Evolutionary conservation across 768 basidiomycete species (phyloP), one percentile per base, ranked within the genome.

Genomic region (Suillus bovinus): DNA sequence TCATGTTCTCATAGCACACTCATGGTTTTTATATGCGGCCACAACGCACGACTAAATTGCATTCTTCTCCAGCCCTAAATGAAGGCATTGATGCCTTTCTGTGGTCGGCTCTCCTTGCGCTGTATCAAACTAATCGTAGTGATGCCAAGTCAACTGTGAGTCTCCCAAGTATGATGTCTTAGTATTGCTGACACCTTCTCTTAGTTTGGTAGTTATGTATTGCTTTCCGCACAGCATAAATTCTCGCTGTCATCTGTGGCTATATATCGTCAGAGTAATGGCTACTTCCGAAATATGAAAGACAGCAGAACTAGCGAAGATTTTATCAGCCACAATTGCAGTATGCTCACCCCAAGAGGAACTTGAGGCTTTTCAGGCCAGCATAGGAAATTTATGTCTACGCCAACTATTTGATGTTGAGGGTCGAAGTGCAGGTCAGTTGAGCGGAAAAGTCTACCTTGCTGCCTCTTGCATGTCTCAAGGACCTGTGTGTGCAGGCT

Each of bases 1-100:
- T 76, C 76, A 2, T 71, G 74, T 60, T 70, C 72, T n/a, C 87
- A 96, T 71, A 87, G 87, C 39, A 84, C 90, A 0, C 76, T 99
- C 20, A 74, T 94, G 49, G 87, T 87, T 1, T 98, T 98, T 76
- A 92, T n/a, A 93, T 73, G 84, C 90, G 8, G 88, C 90, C 8
- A 84, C 84, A 0, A 76, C 94, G 47, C 84, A 95, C 38, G 93
- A 93, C 44, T 96, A 90, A 69, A 80, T 99, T 41, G 83, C 86
- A 41, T 77, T n/a, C 81, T 49, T 78, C 73, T 36, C 82, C 87
- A 59, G 66, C 71, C 4, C 69, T 91, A 39, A 85, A 90, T 66
- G 90, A 91, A 71, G 88, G 86, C 20, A 80, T 83, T 0, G 73
- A 88, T 16, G 88, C 87, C 0, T 83, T 84, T 69, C 65, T 92